These are phyloP conservation scores for Agrocybe chaxingu DNA, from an alignment of 768 basidiomycete genomes.

Conservation along the genomic window DNA sequence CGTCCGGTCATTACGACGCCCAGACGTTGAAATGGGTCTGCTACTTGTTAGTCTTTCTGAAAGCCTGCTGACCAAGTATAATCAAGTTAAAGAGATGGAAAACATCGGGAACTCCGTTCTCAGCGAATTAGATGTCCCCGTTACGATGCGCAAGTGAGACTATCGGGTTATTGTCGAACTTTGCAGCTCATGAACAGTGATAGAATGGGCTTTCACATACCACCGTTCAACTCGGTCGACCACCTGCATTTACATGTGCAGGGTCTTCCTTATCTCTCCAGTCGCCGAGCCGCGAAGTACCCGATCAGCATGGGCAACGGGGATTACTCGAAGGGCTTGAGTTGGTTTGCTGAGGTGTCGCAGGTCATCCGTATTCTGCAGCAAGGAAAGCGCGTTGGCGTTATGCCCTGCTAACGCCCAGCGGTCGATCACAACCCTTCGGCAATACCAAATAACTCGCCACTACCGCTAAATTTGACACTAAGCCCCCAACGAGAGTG, in stretches of 20 bases:
- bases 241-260: constrained; percentile 79
- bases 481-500: no score
- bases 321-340: constrained; percentile 55
- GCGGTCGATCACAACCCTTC: background rate
- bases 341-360: constrained; percentile 67
- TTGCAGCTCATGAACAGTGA: background rate
- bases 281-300: constrained; percentile 41
- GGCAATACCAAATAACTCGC: constrained; percentile 1
- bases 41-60: background rate
- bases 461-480: no score
- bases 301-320: constrained; percentile 37
- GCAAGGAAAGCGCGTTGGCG: constrained; percentile 43
- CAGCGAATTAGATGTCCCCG: constrained; percentile 40
- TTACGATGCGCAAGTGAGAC: constrained; percentile 43
- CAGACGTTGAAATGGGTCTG: constrained; percentile 50
- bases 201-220: constrained; percentile 82
- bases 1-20: constrained; percentile 41
- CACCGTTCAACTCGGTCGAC: constrained; percentile 68
- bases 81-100: constrained; percentile 28
- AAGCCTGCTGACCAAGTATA: background rate
- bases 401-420: constrained; percentile 42
- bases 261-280: constrained; percentile 57
- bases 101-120: constrained; percentile 51
- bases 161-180: background rate
- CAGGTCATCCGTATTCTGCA: constrained; percentile 64